Percentiles rank a stretch among this genome's conserved stretches.
Conservation (phyloP, 2,329 filamentous ascomycete genomes). For the Drechslerella dactyloides region DNA sequence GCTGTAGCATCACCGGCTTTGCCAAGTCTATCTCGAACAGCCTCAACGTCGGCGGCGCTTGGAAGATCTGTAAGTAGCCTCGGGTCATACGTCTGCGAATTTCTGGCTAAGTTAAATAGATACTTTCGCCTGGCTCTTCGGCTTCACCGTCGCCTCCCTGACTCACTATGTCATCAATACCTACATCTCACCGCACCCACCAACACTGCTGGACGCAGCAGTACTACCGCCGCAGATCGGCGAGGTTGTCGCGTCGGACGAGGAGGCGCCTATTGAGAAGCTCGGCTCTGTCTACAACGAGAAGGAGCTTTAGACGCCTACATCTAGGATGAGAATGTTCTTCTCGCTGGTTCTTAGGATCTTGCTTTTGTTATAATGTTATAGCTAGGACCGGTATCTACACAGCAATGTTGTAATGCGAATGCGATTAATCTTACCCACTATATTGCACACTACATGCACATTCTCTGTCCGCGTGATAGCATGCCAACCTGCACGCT, state of each 20-base stretch:
- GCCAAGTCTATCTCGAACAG: constrained; percentile 58
- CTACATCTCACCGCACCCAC: constrained; percentile 57
- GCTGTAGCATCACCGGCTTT: constrained; percentile 57
- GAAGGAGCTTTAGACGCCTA: constrained; percentile 40
- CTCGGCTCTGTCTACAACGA: constrained; percentile 25
- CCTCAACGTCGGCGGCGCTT: constrained; percentile 58
- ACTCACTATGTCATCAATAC: constrained; percentile 59
- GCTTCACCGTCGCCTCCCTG: constrained; percentile 57
- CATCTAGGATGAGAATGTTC: background rate
- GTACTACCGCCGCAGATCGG: constrained; percentile 45
- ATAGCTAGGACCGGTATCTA: background rate
- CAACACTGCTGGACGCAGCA: constrained; percentile 38
- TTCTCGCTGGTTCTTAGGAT: too few relatives aligned
- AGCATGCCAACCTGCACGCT: too few relatives aligned
- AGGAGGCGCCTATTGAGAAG: constrained; percentile 36
- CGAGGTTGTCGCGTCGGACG: constrained; percentile 47
- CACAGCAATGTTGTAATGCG: constrained; percentile 7
- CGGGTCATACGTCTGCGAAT: background rate
- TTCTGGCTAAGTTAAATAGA: constrained; percentile 55
- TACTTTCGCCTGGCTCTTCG: constrained; percentile 60
- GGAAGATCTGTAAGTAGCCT: constrained; percentile 56
- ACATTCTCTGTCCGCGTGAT: too few relatives aligned
- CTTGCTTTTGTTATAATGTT: constrained; percentile 1
- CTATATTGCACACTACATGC: too few relatives aligned
- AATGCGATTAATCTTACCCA: constrained; percentile 5